These are phyloP conservation scores for Apophysomyces ossiformis DNA, from an alignment of 371 early-diverging fungal species.

Conservation along the genomic window DNA sequence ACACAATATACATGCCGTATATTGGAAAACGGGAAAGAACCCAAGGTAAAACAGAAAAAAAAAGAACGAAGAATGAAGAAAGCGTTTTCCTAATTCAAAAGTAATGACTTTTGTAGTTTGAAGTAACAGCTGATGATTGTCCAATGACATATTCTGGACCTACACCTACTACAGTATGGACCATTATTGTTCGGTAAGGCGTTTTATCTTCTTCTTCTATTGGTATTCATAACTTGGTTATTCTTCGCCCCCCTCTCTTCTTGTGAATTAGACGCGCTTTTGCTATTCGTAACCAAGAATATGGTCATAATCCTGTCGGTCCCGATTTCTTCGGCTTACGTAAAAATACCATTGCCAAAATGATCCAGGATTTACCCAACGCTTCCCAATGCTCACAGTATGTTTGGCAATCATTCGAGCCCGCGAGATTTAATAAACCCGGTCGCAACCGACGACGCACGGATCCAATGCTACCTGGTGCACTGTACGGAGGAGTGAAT, in stretches of 20 bases:
- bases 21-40: constrained; percentile 82
- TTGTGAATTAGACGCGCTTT: constrained; percentile 42
- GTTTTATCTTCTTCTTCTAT: background rate
- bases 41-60: constrained; percentile 30
- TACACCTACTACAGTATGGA: constrained; percentile 61
- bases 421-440: constrained; percentile 46
- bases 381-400: constrained; percentile 80
- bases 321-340: constrained; percentile 93
- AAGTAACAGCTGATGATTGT: constrained; percentile 4
- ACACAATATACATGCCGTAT: constrained; percentile 83
- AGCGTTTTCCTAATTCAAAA: background rate
- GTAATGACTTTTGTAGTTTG: background rate
- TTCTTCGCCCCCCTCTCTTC: background rate
- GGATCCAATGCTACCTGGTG: constrained; percentile 37
- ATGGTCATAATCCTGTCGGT: constrained; percentile 85
- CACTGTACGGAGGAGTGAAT: constrained; percentile 46
- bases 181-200: constrained; percentile 50
- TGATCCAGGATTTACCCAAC: constrained; percentile 90
- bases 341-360: constrained; percentile 85
- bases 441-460: constrained; percentile 47
- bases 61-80: constrained; percentile 3
- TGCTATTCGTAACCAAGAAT: constrained; percentile 78
- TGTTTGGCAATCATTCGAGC: constrained; percentile 70
- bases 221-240: background rate
- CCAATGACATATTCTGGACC: constrained; percentile 37